Conservation (phyloP, 1,284 basidiomycete species). For the Boletus calvinii region DNA sequence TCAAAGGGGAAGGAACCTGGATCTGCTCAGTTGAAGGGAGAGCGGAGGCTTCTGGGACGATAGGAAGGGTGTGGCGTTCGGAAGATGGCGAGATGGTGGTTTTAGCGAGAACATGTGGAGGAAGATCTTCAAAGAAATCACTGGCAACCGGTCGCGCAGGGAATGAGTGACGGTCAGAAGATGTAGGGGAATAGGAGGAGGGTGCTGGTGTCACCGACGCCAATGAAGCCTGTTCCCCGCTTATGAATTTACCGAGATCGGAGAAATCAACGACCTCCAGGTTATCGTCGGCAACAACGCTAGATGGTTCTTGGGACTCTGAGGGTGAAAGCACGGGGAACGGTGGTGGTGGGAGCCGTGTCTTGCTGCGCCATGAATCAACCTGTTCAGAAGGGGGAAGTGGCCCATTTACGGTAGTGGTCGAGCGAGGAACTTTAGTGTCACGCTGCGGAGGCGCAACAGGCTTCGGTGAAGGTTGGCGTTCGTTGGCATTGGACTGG, state of each 20-base stretch:
- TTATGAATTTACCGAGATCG: constrained; percentile 68
- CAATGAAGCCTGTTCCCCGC: constrained; percentile 30
- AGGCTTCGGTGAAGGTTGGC: constrained; percentile 36
- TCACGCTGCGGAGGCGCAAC: constrained; percentile 26
- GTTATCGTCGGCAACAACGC: constrained; percentile 52
- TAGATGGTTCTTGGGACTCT: constrained; percentile 45
- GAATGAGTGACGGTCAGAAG: constrained; percentile 20
- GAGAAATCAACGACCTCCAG: constrained; percentile 77
- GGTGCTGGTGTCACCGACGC: constrained; percentile 14
- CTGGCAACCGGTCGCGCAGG: constrained; percentile 54
- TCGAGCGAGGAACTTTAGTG: constrained; percentile 26
- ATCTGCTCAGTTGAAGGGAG: constrained; percentile 13
- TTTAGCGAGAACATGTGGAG: constrained; percentile 37
- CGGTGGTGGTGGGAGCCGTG: constrained; percentile 32
- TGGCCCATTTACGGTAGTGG: constrained; percentile 20
- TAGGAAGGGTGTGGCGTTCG: constrained; percentile 20
- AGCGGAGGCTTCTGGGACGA: constrained; percentile 19
- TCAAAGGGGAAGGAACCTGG: not conserved
- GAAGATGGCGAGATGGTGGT: constrained; percentile 22
- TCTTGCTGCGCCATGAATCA: constrained; percentile 65
- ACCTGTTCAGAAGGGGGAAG: constrained; percentile 39
- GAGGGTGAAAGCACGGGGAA: constrained; percentile 35
- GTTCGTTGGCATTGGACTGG: constrained; percentile 16
- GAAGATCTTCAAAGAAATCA: constrained; percentile 63
- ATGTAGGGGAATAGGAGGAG: constrained; percentile 19